Conservation (phyloP, 73 alveolate species). For the Paramecium biaurelia region DNA sequence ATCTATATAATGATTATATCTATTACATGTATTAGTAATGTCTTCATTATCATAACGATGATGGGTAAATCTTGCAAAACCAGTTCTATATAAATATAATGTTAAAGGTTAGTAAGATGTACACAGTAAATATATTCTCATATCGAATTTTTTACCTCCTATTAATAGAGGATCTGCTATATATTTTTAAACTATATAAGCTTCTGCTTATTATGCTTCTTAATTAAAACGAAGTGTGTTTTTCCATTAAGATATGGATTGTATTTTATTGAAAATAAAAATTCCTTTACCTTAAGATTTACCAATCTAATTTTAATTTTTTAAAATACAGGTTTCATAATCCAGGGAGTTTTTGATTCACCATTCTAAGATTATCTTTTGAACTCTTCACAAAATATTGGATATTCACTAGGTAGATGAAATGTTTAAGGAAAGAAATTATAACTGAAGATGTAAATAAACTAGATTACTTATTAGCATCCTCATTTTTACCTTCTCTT, state of each 20-base stretch:
- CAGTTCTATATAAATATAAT: constrained; percentile 95
- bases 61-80: constrained; percentile 98
- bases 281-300: constrained; percentile 99
- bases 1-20: neutral
- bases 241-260: constrained; percentile 94
- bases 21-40: constrained; percentile 83
- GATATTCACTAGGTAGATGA: constrained; percentile 98
- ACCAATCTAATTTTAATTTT: constrained; percentile 67
- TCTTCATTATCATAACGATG: constrained; percentile 95
- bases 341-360: constrained; percentile 96
- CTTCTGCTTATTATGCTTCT: constrained; percentile 87
- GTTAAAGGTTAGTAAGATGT: constrained; percentile 98
- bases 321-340: constrained; percentile 97
- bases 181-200: constrained; percentile 78
- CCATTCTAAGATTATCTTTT: constrained; percentile 72
- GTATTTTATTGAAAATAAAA: constrained; percentile 94
- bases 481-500: constrained; percentile 95
- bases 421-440: constrained; percentile 97
- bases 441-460: constrained; percentile 39
- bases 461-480: constrained; percentile 80
- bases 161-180: constrained; percentile 97
- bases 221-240: constrained; percentile 96
- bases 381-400: constrained; percentile 99
- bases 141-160: constrained; percentile 99
- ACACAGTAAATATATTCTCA: constrained; percentile 98